Evolutionary conservation across 257 asterid genomes (phyloP).

Genomic region (Solanum peruvianum): DNA sequence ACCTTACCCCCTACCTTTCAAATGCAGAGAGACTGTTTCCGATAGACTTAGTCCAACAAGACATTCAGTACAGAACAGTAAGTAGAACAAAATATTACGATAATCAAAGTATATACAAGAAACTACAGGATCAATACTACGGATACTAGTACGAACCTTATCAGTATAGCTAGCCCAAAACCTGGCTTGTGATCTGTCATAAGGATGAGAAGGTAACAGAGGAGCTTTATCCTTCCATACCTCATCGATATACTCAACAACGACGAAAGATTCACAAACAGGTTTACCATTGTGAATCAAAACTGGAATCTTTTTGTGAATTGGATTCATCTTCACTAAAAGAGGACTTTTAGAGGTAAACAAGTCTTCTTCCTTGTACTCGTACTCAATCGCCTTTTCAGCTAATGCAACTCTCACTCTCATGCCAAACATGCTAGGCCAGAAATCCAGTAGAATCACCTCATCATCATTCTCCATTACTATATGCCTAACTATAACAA

Average conservation of each 20-base stretch:
- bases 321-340: background rate
- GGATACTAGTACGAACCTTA: background rate
- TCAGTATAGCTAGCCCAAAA: background rate
- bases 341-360: background rate
- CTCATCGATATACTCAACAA: conserved; percentile 2
- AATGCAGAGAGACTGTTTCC: too few relatives aligned
- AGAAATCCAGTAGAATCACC: conserved; percentile 1
- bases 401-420: background rate
- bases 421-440: conserved; percentile 1
- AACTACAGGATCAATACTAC: background rate
- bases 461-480: background rate
- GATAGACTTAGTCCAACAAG: too few relatives aligned
- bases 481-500: background rate
- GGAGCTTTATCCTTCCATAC: background rate
- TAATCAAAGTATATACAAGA: background rate
- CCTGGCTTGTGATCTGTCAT: background rate
- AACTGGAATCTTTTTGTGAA: conserved; percentile 1
- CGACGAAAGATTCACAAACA: background rate
- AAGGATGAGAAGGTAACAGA: background rate
- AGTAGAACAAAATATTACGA: too few relatives aligned
- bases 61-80: too few relatives aligned
- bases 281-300: background rate
- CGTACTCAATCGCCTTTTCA: background rate
- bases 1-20: too few relatives aligned
- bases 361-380: background rate